phyloP scores from a whole-genome alignment of 768 basidiomycete genomes.

The Leccinum uliginosum region DNA sequence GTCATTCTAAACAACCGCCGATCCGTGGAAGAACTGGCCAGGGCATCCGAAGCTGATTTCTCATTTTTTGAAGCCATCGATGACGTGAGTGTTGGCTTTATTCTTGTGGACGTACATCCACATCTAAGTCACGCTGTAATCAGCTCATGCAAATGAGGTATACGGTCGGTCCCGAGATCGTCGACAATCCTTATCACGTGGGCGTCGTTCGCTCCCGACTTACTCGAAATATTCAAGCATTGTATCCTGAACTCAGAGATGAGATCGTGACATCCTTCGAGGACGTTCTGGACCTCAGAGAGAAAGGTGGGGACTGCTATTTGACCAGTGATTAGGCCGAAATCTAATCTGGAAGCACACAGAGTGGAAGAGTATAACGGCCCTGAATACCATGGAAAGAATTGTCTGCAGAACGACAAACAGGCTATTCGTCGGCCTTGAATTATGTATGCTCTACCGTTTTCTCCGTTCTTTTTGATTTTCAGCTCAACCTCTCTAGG shows the following conservation, averaged over 20 bases:
- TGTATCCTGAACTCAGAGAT: slow-evolving; percentile 40
- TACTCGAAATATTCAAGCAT: slow-evolving; percentile 34
- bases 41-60: slow-evolving; percentile 35
- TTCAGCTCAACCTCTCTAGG: background rate
- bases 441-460: slow-evolving; percentile 32
- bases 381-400: background rate
- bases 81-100: slow-evolving; percentile 29
- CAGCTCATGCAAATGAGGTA: slow-evolving; percentile 35
- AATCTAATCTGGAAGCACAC: background rate
- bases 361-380: background rate
- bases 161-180: slow-evolving; percentile 33
- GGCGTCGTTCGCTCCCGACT: slow-evolving; percentile 26
- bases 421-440: slow-evolving; percentile 7
- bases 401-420: background rate
- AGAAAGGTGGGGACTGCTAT: slow-evolving; percentile 6
- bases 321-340: background rate
- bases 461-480: background rate
- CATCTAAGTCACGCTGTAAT: background rate
- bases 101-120: background rate
- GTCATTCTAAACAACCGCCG: slow-evolving; percentile 33
- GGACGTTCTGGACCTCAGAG: slow-evolving; percentile 30
- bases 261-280: slow-evolving; percentile 41
- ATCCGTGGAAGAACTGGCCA: slow-evolving; percentile 37
- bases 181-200: slow-evolving; percentile 26
- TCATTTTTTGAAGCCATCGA: slow-evolving; percentile 28